A percentile compares a stretch with the other conserved stretches of the same genome.
Conservation (phyloP, 371 early-diverging fungal genomes). For the Rhizomucor pusillus region DNA sequence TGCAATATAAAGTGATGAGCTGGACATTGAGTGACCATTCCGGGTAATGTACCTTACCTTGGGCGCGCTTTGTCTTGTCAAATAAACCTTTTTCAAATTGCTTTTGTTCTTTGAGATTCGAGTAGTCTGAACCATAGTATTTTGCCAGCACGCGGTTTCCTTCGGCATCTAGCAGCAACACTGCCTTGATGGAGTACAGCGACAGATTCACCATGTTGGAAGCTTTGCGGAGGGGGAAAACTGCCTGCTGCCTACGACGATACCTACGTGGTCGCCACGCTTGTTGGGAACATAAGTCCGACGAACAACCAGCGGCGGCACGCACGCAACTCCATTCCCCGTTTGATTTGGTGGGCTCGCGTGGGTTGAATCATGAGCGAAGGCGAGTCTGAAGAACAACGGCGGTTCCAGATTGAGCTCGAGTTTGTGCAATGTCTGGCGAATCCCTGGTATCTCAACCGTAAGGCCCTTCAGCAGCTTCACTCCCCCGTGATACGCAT, state of each 20-base stretch:
- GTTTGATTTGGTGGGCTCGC: too few species aligned
- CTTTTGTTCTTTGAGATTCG: constrained; percentile 81
- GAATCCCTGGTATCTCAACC: constrained; percentile 93
- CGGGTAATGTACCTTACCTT: too few species aligned
- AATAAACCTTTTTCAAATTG: constrained; percentile 91
- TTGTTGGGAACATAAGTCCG: too few species aligned
- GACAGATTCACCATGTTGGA: constrained; percentile 73
- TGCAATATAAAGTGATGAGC: constrained; percentile 13
- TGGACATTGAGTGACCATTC: too few species aligned
- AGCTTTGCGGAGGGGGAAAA: too few species aligned
- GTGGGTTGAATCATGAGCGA: too few species aligned
- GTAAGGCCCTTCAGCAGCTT: constrained; percentile 31
- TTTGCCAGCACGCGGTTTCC: constrained; percentile 93
- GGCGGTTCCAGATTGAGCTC: constrained; percentile 79
- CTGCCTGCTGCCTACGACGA: too few species aligned
- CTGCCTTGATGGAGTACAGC: constrained; percentile 83
- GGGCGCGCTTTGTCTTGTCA: constrained; percentile 80
- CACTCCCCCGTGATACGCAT: too few species aligned
- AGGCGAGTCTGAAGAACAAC: too few species aligned
- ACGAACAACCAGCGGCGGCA: too few species aligned
- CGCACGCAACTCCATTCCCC: too few species aligned
- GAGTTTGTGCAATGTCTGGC: constrained; percentile 94
- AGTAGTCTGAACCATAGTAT: constrained; percentile 70
- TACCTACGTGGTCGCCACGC: too few species aligned
- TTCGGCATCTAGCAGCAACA: constrained; percentile 88